Evolutionary conservation across 768 basidiomycete genomes (phyloP).

Genomic region (Tricholoma bakamatsutake): DNA sequence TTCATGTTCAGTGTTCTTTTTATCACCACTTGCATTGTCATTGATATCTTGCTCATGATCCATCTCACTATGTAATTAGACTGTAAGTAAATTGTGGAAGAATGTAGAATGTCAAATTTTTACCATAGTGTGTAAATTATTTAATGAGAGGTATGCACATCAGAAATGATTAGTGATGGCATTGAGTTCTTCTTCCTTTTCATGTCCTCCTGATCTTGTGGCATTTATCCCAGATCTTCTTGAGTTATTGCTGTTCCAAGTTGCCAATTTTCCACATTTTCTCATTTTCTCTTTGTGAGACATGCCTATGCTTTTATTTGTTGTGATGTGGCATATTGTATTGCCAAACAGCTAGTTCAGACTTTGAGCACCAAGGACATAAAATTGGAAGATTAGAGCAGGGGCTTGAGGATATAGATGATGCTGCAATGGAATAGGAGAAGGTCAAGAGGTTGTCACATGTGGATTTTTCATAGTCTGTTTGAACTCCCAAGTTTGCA

Average conservation of each 20-base stretch:
- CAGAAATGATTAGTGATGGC: neutral
- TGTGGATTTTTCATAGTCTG: constrained; percentile 12
- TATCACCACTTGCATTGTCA: neutral
- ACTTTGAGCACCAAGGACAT: too few relatives aligned
- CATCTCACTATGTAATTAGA: neutral
- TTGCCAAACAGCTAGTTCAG: too few relatives aligned
- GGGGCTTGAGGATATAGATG: too few relatives aligned
- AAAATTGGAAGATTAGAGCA: too few relatives aligned
- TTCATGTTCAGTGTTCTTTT: too few relatives aligned
- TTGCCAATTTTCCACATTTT: neutral
- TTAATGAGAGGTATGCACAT: neutral
- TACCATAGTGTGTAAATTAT: too few relatives aligned
- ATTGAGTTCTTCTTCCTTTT: neutral
- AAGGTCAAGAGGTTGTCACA: too few relatives aligned
- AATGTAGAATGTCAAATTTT: too few relatives aligned
- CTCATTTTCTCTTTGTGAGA: neutral
- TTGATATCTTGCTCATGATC: neutral
- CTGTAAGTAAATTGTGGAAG: neutral
- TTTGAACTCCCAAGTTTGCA: constrained; percentile 6
- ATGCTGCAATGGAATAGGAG: too few relatives aligned
- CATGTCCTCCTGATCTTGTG: neutral
- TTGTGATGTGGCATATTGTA: neutral
- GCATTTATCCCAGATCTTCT: neutral
- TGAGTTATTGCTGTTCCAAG: neutral
- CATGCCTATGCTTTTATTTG: neutral